A percentile compares a stretch with the other conserved stretches of the same genome.
Conservation (phyloP, 2,329 filamentous ascomycete genomes). For the Colletotrichum sp. region DNA sequence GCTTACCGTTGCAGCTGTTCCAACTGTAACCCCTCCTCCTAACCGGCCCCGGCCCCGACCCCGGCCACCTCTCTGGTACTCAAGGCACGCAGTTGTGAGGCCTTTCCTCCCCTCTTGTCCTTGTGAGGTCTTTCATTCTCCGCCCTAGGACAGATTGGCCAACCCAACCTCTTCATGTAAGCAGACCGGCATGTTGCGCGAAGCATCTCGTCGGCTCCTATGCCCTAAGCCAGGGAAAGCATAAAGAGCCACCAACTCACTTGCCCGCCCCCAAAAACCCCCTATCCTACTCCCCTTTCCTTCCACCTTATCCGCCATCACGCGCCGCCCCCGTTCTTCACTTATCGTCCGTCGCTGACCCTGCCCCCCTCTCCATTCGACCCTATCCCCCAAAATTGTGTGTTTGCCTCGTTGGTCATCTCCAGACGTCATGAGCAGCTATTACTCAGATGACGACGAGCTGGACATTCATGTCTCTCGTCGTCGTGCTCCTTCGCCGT, state of each 20-base stretch:
- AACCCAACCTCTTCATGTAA: not conserved
- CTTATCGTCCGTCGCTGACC: not conserved
- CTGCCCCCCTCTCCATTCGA: not conserved
- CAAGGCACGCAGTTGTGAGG: not conserved
- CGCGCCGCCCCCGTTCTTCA: not conserved
- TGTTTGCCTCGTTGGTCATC: not conserved
- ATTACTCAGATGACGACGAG: conserved; percentile 60
- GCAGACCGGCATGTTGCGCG: not conserved
- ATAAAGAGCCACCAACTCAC: conserved; percentile 6
- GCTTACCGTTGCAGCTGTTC: not conserved
- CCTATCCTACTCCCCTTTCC: not conserved
- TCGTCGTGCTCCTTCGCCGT: conserved; percentile 44
- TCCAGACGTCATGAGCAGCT: conserved; percentile 31
- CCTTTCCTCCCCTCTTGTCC: not conserved
- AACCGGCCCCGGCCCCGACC: not conserved
- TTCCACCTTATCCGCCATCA: not conserved
- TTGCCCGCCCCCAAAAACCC: not conserved
- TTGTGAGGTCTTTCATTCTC: not conserved
- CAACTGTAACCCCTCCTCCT: not conserved
- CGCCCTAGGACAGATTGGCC: not conserved
- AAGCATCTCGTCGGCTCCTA: not conserved
- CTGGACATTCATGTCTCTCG: conserved; percentile 53
- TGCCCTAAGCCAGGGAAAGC: conserved; percentile 9
- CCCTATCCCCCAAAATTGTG: not conserved
- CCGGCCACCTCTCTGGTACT: not conserved